Percentiles rank a stretch among this genome's conserved stretches.
Conservation (phyloP, 2,329 filamentous ascomycete species). For the Rosellinia necatrix region DNA sequence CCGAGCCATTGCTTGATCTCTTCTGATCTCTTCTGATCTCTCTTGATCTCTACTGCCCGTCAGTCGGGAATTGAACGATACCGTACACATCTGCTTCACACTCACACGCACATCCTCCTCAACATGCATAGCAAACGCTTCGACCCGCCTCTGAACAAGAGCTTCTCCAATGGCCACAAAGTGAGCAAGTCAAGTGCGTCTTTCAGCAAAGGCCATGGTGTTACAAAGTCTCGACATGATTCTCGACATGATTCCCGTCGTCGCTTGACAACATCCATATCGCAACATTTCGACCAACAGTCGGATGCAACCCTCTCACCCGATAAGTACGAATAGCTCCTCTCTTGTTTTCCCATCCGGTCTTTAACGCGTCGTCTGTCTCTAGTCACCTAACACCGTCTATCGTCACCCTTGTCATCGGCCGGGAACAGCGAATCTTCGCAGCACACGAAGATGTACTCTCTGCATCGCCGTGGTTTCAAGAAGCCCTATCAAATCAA, state of each 20-base stretch:
- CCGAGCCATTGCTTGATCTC: constrained; percentile 16
- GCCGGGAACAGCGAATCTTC: constrained; percentile 83
- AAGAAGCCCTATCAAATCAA: constrained; percentile 64
- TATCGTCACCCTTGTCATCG: constrained; percentile 80
- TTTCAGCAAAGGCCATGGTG: constrained; percentile 58
- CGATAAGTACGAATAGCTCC: constrained; percentile 48
- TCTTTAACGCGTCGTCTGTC: constrained; percentile 16
- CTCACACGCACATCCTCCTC: constrained; percentile 38
- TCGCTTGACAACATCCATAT: constrained; percentile 54
- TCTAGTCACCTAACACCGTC: constrained; percentile 63
- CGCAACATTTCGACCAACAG: constrained; percentile 40
- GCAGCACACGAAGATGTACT: constrained; percentile 90
- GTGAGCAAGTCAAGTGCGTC: constrained; percentile 56
- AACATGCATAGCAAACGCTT: constrained; percentile 54
- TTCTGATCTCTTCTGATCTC: not conserved
- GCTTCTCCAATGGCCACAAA: constrained; percentile 59
- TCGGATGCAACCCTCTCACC: constrained; percentile 47
- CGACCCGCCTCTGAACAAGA: constrained; percentile 52
- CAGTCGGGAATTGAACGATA: constrained; percentile 22
- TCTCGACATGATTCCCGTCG: constrained; percentile 57
- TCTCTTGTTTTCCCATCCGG: not conserved
- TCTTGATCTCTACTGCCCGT: no score
- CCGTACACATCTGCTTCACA: constrained; percentile 38
- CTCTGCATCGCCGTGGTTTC: constrained; percentile 78
- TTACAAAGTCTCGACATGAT: constrained; percentile 61